Evolutionary conservation across 768 basidiomycete species (phyloP), one percentile per base, ranked within the genome.

Genomic region (Suillus alpinus): DNA sequence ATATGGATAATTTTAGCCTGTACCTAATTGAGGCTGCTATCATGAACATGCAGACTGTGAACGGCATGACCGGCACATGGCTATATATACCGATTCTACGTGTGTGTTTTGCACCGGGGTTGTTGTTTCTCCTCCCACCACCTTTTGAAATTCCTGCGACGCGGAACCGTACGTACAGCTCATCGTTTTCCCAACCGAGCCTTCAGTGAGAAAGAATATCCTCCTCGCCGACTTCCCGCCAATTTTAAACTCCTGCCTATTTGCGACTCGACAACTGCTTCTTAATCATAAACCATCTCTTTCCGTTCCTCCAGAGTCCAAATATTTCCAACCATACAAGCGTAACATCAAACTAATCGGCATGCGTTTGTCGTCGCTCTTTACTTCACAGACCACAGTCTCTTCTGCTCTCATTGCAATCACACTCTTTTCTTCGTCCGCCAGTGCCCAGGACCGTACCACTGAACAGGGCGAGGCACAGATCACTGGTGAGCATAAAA

Each of bases 381-480:
- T 68, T 67, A 59, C 47, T 13, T 34, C 63, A 34, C 43, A 37
- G n/a, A 12, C 34, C 5, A 8, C 65, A 13, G 37, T 55, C 37
- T 39, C 31, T 10, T 59, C 58, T 47, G 31, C 50, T 57, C 37
- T 68, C 40, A 47, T 61, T 9, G 43, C 58, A 4, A 14, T 52
- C 4, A 43, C 64, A 37, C 39, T 67, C 50, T 50, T 61, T 23
- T 56, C 52, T 31, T 36, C 29, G 18, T 23, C 59, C 6, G 59
- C 34, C 23, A 12, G 31, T 7, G 69, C 72, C 5, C 68, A 71
- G 51, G 71, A 75, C 56, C 75, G 74, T 43, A 68, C 75, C 1
- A 68, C 73, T 1, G 76, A 77, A 56, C 68, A 69, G 13, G 71
- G 68, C 20, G 80, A 78, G 62, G 74, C 75, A 0, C 64, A 74